These are phyloP conservation scores for Citrullus amarus DNA, from an alignment of 306 rosid species.

Conservation along the genomic window DNA sequence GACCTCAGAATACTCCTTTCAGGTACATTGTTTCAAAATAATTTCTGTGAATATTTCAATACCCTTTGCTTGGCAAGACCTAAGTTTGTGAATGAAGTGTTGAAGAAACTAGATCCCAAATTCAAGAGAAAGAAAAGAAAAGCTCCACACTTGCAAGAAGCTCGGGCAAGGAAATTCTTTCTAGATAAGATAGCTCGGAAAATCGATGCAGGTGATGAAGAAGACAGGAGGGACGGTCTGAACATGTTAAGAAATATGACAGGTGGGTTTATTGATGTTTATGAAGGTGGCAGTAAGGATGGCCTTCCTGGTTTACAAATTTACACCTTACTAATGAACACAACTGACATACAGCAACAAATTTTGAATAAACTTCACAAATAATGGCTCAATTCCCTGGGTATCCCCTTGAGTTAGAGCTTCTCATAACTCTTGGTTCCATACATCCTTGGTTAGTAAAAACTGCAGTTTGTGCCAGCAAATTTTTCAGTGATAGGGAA, in stretches of 20 bases:
- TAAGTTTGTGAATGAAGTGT: conserved; percentile 56
- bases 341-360: conserved; percentile 60
- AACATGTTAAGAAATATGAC: conserved; percentile 74
- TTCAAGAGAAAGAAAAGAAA: conserved; percentile 43
- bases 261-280: conserved; percentile 70
- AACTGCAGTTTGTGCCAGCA: conserved; percentile 56
- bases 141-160: conserved; percentile 35
- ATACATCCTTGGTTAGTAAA: conserved; percentile 90
- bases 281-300: conserved; percentile 69
- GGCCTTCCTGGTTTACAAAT: conserved; percentile 85
- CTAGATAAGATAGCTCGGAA: conserved; percentile 68
- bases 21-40: conserved; percentile 91
- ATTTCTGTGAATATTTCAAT: conserved; percentile 87
- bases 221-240: conserved; percentile 65
- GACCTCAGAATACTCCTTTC: conserved; percentile 79
- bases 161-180: conserved; percentile 76
- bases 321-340: conserved; percentile 81
- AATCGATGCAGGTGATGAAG: conserved; percentile 50
- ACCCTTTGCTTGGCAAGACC: conserved; percentile 92
- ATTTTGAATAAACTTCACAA: conserved; percentile 42
- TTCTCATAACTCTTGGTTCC: conserved; percentile 88
- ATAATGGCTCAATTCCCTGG: conserved; percentile 49
- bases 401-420: conserved; percentile 80
- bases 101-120: conserved; percentile 58
- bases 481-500: conserved; percentile 37